Evolutionary conservation across 1,284 basidiomycete genomes (phyloP).

Genomic region (Microbotryum violaceum): DNA sequence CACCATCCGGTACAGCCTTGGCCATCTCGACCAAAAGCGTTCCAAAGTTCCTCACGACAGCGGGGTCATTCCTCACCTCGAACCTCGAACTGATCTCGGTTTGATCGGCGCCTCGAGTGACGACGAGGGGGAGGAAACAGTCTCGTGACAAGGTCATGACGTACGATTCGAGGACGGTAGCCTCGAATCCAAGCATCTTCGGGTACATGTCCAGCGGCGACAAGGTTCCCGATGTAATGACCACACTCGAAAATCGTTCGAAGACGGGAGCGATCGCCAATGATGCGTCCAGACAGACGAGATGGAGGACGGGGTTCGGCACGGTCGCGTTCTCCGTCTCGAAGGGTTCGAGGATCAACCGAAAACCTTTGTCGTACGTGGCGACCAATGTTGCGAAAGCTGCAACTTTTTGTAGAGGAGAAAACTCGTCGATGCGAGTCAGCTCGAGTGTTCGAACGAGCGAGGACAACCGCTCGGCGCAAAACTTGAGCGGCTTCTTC

Average conservation of each 20-base stretch:
- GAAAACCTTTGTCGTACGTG: conserved; percentile 97
- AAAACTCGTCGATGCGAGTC: conserved; percentile 82
- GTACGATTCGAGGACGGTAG: conserved; percentile 94
- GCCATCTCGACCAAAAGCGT: conserved; percentile 97
- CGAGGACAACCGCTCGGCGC: conserved; percentile 89
- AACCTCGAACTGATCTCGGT: conserved; percentile 98
- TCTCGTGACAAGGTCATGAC: conserved; percentile 96
- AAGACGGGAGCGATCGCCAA: conserved; percentile 97
- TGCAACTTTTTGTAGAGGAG: conserved; percentile 88
- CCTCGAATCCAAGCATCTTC: conserved; percentile 98
- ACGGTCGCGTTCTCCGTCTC: conserved; percentile 98
- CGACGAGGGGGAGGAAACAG: conserved; percentile 95
- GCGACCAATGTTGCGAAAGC: conserved; percentile 93
- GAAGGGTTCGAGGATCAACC: conserved; percentile 95
- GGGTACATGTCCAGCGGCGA: conserved; percentile 99
- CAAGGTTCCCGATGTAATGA: conserved; percentile 97
- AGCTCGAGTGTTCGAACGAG: conserved; percentile 89
- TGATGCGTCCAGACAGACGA: conserved; percentile 94
- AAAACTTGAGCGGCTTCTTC: conserved; percentile 91
- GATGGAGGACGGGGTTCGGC: conserved; percentile 97
- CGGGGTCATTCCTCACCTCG: conserved; percentile 97
- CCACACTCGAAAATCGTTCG: conserved; percentile 94
- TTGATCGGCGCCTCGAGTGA: conserved; percentile 96
- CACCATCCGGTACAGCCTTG: conserved; percentile 96
- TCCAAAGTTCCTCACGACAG: conserved; percentile 97